phyloP scores from a whole-genome alignment of 2,329 filamentous ascomycete species.

The Eutypella sp. region DNA sequence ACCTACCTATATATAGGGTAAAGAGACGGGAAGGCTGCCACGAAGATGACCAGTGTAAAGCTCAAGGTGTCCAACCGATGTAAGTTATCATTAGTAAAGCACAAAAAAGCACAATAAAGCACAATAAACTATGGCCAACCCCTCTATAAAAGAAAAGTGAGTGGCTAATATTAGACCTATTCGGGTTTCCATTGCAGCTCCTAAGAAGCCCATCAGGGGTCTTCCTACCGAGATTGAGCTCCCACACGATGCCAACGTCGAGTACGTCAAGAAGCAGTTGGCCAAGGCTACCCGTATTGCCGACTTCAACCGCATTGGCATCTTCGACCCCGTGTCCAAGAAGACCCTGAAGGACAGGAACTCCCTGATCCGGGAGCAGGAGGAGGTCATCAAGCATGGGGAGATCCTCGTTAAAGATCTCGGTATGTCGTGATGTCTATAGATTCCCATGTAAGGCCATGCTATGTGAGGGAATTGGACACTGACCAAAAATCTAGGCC shows the following conservation, averaged over 20 bases:
- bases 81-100: slow-evolving; percentile 18
- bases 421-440: too few relatives aligned
- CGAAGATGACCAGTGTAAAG: slow-evolving; percentile 17
- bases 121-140: too few relatives aligned
- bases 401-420: slow-evolving; percentile 88
- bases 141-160: neutral
- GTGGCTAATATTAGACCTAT: neutral
- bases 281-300: slow-evolving; percentile 45
- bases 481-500: slow-evolving; percentile 48
- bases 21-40: too few relatives aligned
- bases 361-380: slow-evolving; percentile 45
- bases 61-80: slow-evolving; percentile 40
- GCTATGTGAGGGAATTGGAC: too few relatives aligned
- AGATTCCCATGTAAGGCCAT: too few relatives aligned
- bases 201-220: slow-evolving; percentile 47
- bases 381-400: slow-evolving; percentile 41
- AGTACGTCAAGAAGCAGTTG: slow-evolving; percentile 53
- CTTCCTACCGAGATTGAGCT: slow-evolving; percentile 49
- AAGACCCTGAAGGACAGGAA: slow-evolving; percentile 60
- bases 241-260: slow-evolving; percentile 47
- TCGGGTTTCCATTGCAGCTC: slow-evolving; percentile 27
- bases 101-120: neutral
- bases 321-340: slow-evolving; percentile 56
- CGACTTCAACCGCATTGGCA: slow-evolving; percentile 58
- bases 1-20: too few relatives aligned